Percentiles rank a stretch among this genome's conserved stretches.
Evolutionary conservation across 495 filamentous ascomycete genomes (phyloP).

Genomic region (Penicillium psychrofluorescens): DNA sequence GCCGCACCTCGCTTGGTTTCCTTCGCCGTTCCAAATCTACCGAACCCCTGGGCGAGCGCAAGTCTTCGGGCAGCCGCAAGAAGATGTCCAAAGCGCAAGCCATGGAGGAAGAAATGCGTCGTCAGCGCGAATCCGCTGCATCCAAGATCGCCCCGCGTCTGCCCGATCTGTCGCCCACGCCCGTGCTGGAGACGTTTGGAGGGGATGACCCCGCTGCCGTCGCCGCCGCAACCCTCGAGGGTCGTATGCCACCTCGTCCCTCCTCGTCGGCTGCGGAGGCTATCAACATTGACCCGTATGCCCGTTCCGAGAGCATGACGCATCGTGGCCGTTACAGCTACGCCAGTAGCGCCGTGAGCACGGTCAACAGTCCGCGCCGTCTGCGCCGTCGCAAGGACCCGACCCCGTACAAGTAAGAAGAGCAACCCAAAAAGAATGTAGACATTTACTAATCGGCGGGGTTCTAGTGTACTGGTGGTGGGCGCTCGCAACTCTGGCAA

Average conservation of each 20-base stretch:
- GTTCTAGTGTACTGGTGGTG: constrained; percentile 75
- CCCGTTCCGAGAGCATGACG: constrained; percentile 88
- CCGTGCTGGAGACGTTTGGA: constrained; percentile 64
- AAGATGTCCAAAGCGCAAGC: constrained; percentile 50
- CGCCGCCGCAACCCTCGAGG: constrained; percentile 7
- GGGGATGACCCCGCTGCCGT: constrained; percentile 49
- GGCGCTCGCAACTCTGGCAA: constrained; percentile 88
- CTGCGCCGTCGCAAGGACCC: constrained; percentile 93
- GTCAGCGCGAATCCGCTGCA: constrained; percentile 59
- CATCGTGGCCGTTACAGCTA: constrained; percentile 96
- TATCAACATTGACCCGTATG: constrained; percentile 61
- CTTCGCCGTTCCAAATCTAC: constrained; percentile 77
- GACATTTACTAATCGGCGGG: too few species aligned
- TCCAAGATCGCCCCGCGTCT: constrained; percentile 70
- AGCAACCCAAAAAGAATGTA: too few species aligned
- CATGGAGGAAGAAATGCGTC: constrained; percentile 59
- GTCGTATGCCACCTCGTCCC: constrained; percentile 9
- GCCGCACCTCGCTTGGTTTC: constrained; percentile 49
- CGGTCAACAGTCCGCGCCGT: constrained; percentile 88
- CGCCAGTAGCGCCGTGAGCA: constrained; percentile 84
- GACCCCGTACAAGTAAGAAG: constrained; percentile 90
- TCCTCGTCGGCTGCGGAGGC: constrained; percentile 9
- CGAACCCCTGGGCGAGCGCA: constrained; percentile 41
- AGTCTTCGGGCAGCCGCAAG: constrained; percentile 56
- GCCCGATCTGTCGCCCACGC: constrained; percentile 62